These are phyloP conservation scores for Cytidiella melzeri DNA, from an alignment of 768 basidiomycete species.

Conservation along the genomic window DNA sequence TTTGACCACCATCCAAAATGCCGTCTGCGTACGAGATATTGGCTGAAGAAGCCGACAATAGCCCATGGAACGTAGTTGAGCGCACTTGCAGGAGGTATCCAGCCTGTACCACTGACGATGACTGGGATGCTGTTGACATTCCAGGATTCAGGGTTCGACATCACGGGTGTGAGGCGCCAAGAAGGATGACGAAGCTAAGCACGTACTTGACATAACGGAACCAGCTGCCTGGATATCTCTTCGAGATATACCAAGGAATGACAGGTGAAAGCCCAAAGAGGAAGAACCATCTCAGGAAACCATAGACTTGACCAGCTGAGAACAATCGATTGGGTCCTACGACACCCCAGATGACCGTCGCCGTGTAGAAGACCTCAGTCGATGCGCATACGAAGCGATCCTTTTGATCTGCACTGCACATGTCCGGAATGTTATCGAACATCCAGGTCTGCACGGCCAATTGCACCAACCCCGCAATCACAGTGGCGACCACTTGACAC, in stretches of 20 bases:
- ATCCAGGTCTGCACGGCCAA: constrained; percentile 59
- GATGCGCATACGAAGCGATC: constrained; percentile 67
- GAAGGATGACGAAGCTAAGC: not conserved
- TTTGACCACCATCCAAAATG: constrained; percentile 35
- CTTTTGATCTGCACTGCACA: constrained; percentile 48
- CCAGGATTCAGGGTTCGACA: not conserved
- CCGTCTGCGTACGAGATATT: constrained; percentile 31
- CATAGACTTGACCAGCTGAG: constrained; percentile 30
- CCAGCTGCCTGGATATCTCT: constrained; percentile 58
- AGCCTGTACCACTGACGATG: constrained; percentile 33
- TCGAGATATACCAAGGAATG: constrained; percentile 37
- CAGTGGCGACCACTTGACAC: constrained; percentile 54
- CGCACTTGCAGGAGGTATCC: constrained; percentile 37
- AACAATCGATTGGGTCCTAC: constrained; percentile 35
- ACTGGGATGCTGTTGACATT: constrained; percentile 30
- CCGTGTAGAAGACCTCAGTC: constrained; percentile 53
- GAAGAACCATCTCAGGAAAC: constrained; percentile 36
- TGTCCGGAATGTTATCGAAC: constrained; percentile 59
- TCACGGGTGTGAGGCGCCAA: not conserved
- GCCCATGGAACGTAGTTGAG: constrained; percentile 36
- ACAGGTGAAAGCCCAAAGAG: constrained; percentile 36
- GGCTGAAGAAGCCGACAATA: constrained; percentile 31
- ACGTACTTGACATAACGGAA: constrained; percentile 29
- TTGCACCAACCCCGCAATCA: constrained; percentile 60
- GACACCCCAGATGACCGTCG: constrained; percentile 42